Conservation (phyloP, 2,329 filamentous ascomycete genomes). For the Penicillium sp. region DNA sequence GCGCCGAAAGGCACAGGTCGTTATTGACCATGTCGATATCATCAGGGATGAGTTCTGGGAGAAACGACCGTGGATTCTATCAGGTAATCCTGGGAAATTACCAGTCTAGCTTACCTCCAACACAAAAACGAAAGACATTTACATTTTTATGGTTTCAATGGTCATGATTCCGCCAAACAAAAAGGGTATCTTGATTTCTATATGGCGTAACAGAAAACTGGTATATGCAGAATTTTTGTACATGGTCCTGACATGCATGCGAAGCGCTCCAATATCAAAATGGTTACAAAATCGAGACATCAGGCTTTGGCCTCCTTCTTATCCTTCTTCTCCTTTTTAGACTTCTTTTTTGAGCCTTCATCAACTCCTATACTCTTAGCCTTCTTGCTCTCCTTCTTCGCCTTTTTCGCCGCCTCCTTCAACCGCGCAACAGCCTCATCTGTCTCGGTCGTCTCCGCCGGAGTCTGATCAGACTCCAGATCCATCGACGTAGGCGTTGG, state of each 20-base stretch:
- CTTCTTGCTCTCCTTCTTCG: conserved; percentile 31
- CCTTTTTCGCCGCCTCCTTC: conserved; percentile 21
- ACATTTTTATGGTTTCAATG: background rate
- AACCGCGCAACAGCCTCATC: background rate
- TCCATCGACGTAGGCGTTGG: conserved; percentile 34
- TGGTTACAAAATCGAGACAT: conserved; percentile 37
- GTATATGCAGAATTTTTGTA: conserved; percentile 19
- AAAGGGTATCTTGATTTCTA: conserved; percentile 35
- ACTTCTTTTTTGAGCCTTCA: conserved; percentile 46
- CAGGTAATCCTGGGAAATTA: conserved; percentile 68
- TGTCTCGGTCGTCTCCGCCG: conserved; percentile 19
- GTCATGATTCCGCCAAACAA: conserved; percentile 19
- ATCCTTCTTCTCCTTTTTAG: conserved; percentile 45
- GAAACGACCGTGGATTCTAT: conserved; percentile 76
- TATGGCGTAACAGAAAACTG: conserved; percentile 16
- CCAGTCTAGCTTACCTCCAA: conserved; percentile 46
- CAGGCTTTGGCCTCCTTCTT: conserved; percentile 14
- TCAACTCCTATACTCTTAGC: conserved; percentile 7
- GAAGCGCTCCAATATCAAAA: conserved; percentile 5
- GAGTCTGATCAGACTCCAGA: conserved; percentile 22
- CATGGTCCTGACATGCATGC: conserved; percentile 5
- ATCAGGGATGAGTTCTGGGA: conserved; percentile 97
- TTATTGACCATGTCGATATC: conserved; percentile 84
- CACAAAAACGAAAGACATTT: conserved; percentile 6
- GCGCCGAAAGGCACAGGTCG: conserved; percentile 73